Evolutionary conservation across 1,139 yeast species (phyloP).

Genomic region (Yamadazyma atmosphaerica): DNA sequence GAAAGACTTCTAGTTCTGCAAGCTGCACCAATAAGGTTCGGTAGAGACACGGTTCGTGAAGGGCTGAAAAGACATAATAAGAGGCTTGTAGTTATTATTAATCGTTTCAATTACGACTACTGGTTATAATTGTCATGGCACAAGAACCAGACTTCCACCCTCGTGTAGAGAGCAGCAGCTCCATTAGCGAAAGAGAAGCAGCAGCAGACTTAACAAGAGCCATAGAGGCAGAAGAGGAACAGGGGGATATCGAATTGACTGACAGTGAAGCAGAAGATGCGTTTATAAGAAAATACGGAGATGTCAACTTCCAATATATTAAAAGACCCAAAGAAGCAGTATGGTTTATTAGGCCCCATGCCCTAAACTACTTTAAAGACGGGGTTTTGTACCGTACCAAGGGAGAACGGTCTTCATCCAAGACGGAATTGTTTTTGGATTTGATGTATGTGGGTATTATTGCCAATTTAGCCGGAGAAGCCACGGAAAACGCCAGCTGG

Average conservation of each 20-base stretch:
- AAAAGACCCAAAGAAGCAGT: conserved; percentile 42
- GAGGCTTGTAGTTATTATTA: too few relatives aligned
- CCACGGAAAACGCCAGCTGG: conserved; percentile 53
- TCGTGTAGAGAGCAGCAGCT: too few relatives aligned
- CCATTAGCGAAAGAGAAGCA: too few relatives aligned
- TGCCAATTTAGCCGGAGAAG: conserved; percentile 58
- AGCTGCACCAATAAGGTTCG: background rate
- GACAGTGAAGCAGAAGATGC: conserved; percentile 46
- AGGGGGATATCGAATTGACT: conserved; percentile 19
- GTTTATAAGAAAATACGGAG: conserved; percentile 52
- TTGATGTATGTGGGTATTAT: conserved; percentile 66
- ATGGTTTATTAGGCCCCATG: conserved; percentile 57
- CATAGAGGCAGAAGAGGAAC: conserved; percentile 3
- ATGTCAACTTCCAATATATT: conserved; percentile 49
- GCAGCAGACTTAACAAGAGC: background rate
- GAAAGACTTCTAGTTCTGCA: background rate
- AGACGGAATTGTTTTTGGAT: conserved; percentile 61
- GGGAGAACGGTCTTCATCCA: conserved; percentile 53
- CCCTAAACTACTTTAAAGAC: conserved; percentile 60
- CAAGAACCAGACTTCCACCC: too few relatives aligned
- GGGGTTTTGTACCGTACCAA: conserved; percentile 58
- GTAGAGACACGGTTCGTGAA: too few relatives aligned
- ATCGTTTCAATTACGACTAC: too few relatives aligned
- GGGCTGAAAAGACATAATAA: too few relatives aligned
- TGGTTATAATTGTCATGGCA: too few relatives aligned